These are phyloP conservation scores for Acarospora socialis DNA, from an alignment of 2,329 filamentous ascomycete genomes.

Conservation along the genomic window DNA sequence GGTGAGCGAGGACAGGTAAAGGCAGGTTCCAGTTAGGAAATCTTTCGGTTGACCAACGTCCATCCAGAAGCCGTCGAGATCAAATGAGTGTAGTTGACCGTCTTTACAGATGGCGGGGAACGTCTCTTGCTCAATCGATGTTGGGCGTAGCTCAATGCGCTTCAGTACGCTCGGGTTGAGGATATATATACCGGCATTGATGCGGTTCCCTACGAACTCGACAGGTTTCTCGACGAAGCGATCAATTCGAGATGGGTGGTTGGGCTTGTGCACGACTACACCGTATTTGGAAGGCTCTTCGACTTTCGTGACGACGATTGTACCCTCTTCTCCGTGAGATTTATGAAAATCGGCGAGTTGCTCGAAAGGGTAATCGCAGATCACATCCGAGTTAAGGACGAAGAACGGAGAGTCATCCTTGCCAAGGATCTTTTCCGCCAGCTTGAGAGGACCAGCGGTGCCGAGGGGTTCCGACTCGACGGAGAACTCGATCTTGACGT, in stretches of 20 bases:
- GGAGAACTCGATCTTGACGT: constrained; percentile 92
- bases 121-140: constrained; percentile 96
- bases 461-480: constrained; percentile 92
- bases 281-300: constrained; percentile 98
- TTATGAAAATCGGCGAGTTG: constrained; percentile 86
- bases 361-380: constrained; percentile 93
- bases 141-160: constrained; percentile 90
- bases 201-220: constrained; percentile 95
- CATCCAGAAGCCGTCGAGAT: constrained; percentile 44
- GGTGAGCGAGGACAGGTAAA: constrained; percentile 84
- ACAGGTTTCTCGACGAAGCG: constrained; percentile 99
- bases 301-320: constrained; percentile 96
- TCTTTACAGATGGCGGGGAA: constrained; percentile 90
- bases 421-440: constrained; percentile 78
- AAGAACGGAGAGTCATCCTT: constrained; percentile 96
- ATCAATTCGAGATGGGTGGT: constrained; percentile 81
- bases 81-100: constrained; percentile 50
- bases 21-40: constrained; percentile 87
- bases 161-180: constrained; percentile 81
- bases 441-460: constrained; percentile 87
- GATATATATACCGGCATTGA: constrained; percentile 98
- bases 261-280: constrained; percentile 94
- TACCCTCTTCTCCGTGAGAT: constrained; percentile 84
- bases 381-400: constrained; percentile 95
- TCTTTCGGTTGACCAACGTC: constrained; percentile 90